Percentiles rank a stretch among this genome's conserved stretches.
These are phyloP conservation scores for Filosporella fistucella DNA, from an alignment of 495 filamentous ascomycete species.

Conservation along the genomic window DNA sequence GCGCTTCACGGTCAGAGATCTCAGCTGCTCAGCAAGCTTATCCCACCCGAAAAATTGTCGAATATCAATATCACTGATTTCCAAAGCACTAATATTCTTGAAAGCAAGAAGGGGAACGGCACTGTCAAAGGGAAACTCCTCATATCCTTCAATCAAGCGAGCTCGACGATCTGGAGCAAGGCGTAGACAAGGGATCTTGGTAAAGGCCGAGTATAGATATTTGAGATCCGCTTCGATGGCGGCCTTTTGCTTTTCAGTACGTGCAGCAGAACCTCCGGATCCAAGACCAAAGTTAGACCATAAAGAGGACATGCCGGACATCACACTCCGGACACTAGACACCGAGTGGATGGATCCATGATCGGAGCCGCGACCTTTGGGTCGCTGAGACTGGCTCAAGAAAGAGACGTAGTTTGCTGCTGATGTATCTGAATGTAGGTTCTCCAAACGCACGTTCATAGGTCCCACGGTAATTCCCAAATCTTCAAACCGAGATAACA, in stretches of 20 bases:
- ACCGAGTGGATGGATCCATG: slow-evolving; percentile 90
- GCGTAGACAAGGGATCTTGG: slow-evolving; percentile 90
- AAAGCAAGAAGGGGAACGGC: slow-evolving; percentile 94
- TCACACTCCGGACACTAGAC: slow-evolving; percentile 93
- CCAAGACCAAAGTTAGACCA: slow-evolving; percentile 86
- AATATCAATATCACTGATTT: slow-evolving; percentile 93
- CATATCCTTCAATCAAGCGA: slow-evolving; percentile 82
- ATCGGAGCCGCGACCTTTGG: slow-evolving; percentile 72
- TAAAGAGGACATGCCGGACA: slow-evolving; percentile 89
- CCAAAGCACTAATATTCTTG: slow-evolving; percentile 90
- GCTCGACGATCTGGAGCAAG: slow-evolving; percentile 87
- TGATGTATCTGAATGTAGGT: slow-evolving; percentile 80
- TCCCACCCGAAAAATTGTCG: slow-evolving; percentile 98
- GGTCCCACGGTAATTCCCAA: slow-evolving; percentile 84
- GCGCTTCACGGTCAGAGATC: slow-evolving; percentile 84
- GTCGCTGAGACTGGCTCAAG: slow-evolving; percentile 71
- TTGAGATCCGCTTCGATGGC: slow-evolving; percentile 81
- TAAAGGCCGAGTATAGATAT: slow-evolving; percentile 97
- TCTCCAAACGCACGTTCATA: slow-evolving; percentile 94
- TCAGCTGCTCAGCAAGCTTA: slow-evolving; percentile 81
- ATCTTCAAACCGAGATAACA: slow-evolving; percentile 91
- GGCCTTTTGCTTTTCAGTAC: slow-evolving; percentile 81
- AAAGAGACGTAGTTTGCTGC: slow-evolving; percentile 96
- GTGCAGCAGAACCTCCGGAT: slow-evolving; percentile 67
- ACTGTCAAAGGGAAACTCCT: slow-evolving; percentile 97